Base-by-base conservation (phyloP, 768 basidiomycete species). In the Tulasnella sp. region DNA sequence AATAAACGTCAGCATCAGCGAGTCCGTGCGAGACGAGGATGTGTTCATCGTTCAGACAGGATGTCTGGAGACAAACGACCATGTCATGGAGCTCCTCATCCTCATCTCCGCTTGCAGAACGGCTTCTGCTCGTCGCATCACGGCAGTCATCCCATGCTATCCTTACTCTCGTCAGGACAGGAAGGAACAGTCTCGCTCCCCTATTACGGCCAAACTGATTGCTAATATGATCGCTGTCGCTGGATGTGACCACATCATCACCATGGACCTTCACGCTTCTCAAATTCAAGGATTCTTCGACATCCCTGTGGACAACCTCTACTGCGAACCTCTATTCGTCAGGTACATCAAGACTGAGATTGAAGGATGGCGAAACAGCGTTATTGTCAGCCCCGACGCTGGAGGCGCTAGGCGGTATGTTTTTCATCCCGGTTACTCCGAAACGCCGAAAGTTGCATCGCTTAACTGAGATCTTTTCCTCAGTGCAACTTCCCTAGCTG, bases 281-380 rank as follows among this genome's bases (percentile, higher is more conserved):
- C 93, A 98, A 69, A 98, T 96, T 54, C 93, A 98, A 63, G 93
- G 93, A 5, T 98, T 98, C 72, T 98, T 98, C 65, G 91, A 96
- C 65, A 89, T 98, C 58, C 93, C 93, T 7, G 92, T 95, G 24
- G 93, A 98, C 69, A 98, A 98, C 65, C 72, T 98, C 39, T 98
- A 83, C 69, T 91, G 88, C 32, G 93, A 99, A 64, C 90, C 95
- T 2, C 71, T 92, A 54, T 93, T 96, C 85, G 72, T 95, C 56
- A 72, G 83, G 15, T 96, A 90, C 68, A 90, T 99, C 67, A 88
- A 90, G 67, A 72, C 77, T 39, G 73, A 80, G 62, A 86, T 98
- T 48, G 73, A 78, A 1, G 80, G 73, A n/a, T 96, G 93, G 84
- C 63, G 80, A 60, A 73, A 93, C 60, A 76, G 76, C 48, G 87